These are phyloP conservation scores for Tephrocybe sp. DNA, from an alignment of 768 basidiomycete species.

Conservation along the genomic window DNA sequence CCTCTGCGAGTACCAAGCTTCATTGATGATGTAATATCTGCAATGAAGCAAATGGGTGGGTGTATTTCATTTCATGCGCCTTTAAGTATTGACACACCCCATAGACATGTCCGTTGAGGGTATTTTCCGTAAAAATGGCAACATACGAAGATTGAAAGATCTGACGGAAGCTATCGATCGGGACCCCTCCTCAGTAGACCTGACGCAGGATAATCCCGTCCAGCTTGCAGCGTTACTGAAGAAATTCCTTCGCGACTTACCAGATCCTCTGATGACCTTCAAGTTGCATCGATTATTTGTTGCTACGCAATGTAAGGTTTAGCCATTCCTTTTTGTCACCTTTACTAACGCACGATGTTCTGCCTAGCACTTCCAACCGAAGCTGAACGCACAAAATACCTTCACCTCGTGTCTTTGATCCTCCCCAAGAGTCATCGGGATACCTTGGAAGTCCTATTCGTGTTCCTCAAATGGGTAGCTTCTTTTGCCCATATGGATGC, in stretches of 20 bases:
- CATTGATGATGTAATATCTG: slow-evolving; percentile 96
- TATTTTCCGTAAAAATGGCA: slow-evolving; percentile 97
- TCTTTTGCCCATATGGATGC: slow-evolving; percentile 98
- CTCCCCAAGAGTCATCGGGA: slow-evolving; percentile 94
- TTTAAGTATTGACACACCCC: neutral
- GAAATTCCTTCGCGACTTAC: slow-evolving; percentile 94
- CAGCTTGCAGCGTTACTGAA: slow-evolving; percentile 96
- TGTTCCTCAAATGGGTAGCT: slow-evolving; percentile 99
- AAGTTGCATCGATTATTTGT: slow-evolving; percentile 88
- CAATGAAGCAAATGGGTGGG: slow-evolving; percentile 99
- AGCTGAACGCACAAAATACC: slow-evolving; percentile 74
- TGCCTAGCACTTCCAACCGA: slow-evolving; percentile 66
- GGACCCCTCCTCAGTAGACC: slow-evolving; percentile 89
- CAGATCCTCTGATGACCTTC: slow-evolving; percentile 94
- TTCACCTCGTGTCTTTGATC: slow-evolving; percentile 83
- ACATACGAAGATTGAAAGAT: slow-evolving; percentile 90
- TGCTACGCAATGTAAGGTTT: slow-evolving; percentile 76
- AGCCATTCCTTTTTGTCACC: neutral
- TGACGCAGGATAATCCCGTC: slow-evolving; percentile 93
- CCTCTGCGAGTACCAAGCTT: slow-evolving; percentile 92
- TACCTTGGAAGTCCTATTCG: slow-evolving; percentile 96
- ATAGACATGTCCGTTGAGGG: slow-evolving; percentile 99
- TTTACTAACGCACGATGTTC: neutral
- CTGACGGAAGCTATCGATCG: slow-evolving; percentile 91
- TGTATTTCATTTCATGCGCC: slow-evolving; percentile 9